Evolutionary conservation across 176 grass and related monocot species (phyloP).

Genomic region (Pontederia paniculata): DNA sequence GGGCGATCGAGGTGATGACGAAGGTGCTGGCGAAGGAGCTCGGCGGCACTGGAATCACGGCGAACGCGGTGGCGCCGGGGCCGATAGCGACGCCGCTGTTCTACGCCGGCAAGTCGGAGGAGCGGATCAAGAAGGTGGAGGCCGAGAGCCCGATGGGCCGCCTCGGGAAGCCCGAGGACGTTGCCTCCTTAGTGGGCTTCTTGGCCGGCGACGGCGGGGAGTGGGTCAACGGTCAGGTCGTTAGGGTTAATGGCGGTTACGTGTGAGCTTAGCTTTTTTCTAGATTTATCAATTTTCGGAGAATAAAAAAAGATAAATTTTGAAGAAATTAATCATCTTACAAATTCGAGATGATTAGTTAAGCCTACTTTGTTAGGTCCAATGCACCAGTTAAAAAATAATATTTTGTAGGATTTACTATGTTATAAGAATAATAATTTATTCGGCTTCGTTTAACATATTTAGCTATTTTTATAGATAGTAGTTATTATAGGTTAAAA

Average conservation of each 20-base stretch:
- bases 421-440: too few relatives aligned
- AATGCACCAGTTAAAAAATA: too few relatives aligned
- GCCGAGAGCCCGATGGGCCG: conserved; percentile 49
- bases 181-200: conserved; percentile 49
- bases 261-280: not conserved
- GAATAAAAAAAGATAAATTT: too few relatives aligned
- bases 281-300: too few relatives aligned
- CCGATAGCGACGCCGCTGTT: conserved; percentile 50
- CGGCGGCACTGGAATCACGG: conserved; percentile 39
- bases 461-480: too few relatives aligned
- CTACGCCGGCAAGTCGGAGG: conserved; percentile 42
- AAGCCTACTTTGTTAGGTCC: too few relatives aligned
- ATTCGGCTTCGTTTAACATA: too few relatives aligned
- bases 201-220: conserved; percentile 44
- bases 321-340: too few relatives aligned
- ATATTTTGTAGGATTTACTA: too few relatives aligned
- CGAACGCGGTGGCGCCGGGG: conserved; percentile 40
- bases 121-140: conserved; percentile 17
- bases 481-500: too few relatives aligned
- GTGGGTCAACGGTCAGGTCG: conserved; percentile 59
- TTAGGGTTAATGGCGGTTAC: conserved; percentile 48
- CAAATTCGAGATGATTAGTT: too few relatives aligned
- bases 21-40: conserved; percentile 40
- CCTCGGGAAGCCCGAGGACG: conserved; percentile 28
- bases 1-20: conserved; percentile 43